Evolutionary conservation across 805 yeast genomes (phyloP), one percentile per base, ranked within the genome.

Genomic region (Yarrowia porcina): DNA sequence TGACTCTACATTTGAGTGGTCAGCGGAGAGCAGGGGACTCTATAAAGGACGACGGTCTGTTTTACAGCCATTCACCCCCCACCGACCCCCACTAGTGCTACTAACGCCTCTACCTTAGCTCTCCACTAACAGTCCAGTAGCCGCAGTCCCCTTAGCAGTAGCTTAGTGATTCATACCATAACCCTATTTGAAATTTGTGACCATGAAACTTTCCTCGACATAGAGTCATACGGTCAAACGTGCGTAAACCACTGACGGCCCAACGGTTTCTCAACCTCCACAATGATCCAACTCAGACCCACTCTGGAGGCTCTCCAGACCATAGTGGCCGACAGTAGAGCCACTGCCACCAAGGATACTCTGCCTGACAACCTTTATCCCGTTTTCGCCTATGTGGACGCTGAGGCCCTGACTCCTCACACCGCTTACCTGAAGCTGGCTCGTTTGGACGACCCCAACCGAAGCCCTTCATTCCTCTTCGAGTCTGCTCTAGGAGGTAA

Each of bases 401-500:
- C 90, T 10, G 92, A 89, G 64, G 87, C 87, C 65, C 75, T 91
- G 70, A 90, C 96, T 4, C 97, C 97, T 2, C 96, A 92, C 70
- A 83, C 84, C 65, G 97, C 98, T 0, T 94, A 93, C 73, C 77
- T 94, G 71, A 90, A 88, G 74, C 80, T 94, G 61, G 86, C 96
- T 7, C 76, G 82, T 56, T 66, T 72, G 10, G 81, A 81, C 33
- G 74, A 80, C 32, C 88, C 87, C 38, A 41, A 56, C 20, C 35
- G 61, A 56, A 39, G 30, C 23, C 63, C 63, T 44, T 87, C 96
- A 3, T 92, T 93, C 69, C 77, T 94, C 60, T 83, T 94, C 67
- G 99, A 94, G 74, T 85, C 93, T 68, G 96, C 98, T 1, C 82
- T 82, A 65, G 89, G 89, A 64, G 97, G 97, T 57, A 97, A 92